Evolutionary conservation across 2,329 filamentous ascomycete genomes (phyloP), one percentile per base, ranked within the genome.

Genomic region (Raffaelea arxii): DNA sequence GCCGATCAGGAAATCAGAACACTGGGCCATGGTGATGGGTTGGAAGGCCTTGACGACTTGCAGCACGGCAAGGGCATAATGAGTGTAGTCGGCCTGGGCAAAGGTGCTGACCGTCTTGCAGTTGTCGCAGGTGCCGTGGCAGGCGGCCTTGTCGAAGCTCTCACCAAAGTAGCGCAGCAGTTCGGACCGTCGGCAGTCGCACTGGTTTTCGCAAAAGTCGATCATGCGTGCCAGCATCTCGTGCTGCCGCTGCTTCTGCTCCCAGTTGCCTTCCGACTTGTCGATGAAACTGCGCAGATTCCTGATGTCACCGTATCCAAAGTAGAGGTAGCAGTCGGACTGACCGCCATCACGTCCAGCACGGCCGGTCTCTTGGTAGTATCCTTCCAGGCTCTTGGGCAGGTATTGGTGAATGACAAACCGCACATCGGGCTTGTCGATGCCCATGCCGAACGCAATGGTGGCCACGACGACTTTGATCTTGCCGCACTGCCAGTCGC

Each of bases 371-470:
- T 98, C 92, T 61, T 98, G 92, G 59, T 98, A 98, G 63, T 98
- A 98, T 1, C 92, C 92, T 65, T 98, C 92, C 46, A 98, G 69
- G 56, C 88, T 96, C 65, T 98, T 97, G 2, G 92, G 92, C 6
- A 98, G 73, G 38, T 82, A 86, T 57, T 94, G 84, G 59, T 98
- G 94, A 36, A 98, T 87, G 27, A 98, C 92, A 61, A 94, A 98
- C 24, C 92, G 85, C 41, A 98, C 92, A 61, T 98, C 85, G 1
- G 90, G 79, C 63, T 98, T 98, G 69, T 98, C 92, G 54, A 98
- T 98, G n/a, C 92, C 92, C 92, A 98, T 98, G 6, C 92, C 92
- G 60, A 98, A 98, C 22, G 92, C 92, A 62, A 98, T 97, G 0
- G 92, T 98, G 19, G 92, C 94, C 43, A 98, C 92, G 38, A 98